Base-by-base conservation (phyloP, 305 asterid species). In the Fraxinus angustifolia region DNA sequence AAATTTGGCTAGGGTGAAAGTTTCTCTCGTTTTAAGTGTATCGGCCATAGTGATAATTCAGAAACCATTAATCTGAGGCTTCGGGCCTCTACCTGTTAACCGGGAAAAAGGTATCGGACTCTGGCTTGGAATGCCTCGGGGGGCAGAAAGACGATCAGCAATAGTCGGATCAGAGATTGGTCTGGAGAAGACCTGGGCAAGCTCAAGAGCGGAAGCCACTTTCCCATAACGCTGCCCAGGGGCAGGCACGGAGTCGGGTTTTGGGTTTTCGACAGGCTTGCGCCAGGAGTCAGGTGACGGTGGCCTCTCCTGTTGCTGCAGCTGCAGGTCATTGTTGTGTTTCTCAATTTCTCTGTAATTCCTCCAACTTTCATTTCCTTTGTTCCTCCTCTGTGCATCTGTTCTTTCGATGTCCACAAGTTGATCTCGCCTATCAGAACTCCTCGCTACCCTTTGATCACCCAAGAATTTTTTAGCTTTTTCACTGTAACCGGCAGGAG, bases 211-310 rank as follows among this genome's bases (percentile, higher is more conserved):
- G 10, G 99, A 91, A 74, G 97, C 91, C 58, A 92, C 97, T 88
- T 92, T 95, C 62, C 97, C 94, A 26, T 82, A 84, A 26, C 93
- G 94, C 50, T 79, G 10, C 12, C 86, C 86, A 6, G 87, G 86
- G 80, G 82, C 82, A 81, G 87, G 90, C 1, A 88, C 74, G 21
- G 89, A 78, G 17, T 87, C 88, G 45, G 91, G 88, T 78, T 78
- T 89, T 35, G 85, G 86, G 6, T 80, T 83, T 72, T 93, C 97
- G 8, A 87, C 83, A 5, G 97, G 97, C 86, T 90, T 94, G 82
- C 98, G 95, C 98, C 98, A 94, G 0, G 95, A 92, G 83, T 93
- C 98, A 4, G 98, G 98, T 60, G 98, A 94, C 33, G 90, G 92
- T 16, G 92, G 90, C 85, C 98, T 91, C 53, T 93, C 97, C 85